Evolutionary conservation across 306 rosid species (phyloP).

Genomic region (Notholithocarpus densiflorus): DNA sequence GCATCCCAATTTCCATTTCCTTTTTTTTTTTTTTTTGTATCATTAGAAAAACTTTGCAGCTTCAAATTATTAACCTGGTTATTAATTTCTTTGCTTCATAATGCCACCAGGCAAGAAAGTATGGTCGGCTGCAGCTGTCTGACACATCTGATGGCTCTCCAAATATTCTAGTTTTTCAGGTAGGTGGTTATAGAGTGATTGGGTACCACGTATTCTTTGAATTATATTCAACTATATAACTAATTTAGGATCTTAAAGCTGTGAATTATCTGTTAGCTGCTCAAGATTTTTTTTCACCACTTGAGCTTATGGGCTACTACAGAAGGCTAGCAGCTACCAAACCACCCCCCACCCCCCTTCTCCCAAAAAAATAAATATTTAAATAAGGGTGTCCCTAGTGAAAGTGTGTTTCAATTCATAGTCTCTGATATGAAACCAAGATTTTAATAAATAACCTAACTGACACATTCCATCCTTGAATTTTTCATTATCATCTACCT

Average conservation of each 20-base stretch:
- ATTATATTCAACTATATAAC: neutral
- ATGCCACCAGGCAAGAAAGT: constrained; percentile 52
- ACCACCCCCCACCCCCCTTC: too few relatives aligned
- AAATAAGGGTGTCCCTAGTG: neutral
- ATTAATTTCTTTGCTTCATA: constrained; percentile 21
- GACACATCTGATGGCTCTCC: constrained; percentile 69
- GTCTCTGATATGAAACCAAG: neutral
- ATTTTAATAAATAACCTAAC: neutral
- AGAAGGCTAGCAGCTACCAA: neutral
- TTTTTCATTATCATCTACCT: constrained; percentile 10
- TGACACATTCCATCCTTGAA: constrained; percentile 5
- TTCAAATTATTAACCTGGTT: neutral
- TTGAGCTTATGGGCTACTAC: neutral
- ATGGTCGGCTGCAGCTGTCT: constrained; percentile 62
- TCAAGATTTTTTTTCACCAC: neutral
- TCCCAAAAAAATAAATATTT: neutral
- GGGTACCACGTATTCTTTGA: neutral
- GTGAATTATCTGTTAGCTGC: neutral
- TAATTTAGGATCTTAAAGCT: neutral
- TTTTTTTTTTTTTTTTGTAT: neutral
- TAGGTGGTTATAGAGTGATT: constrained; percentile 25
- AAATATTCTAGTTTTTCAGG: constrained; percentile 85
- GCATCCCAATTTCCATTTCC: constrained; percentile 9
- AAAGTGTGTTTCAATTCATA: neutral
- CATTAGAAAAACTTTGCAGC: neutral